A percentile compares a stretch with the other conserved stretches of the same genome.
Evolutionary conservation across 306 rosid species (phyloP).

Genomic region (Aeschynomene evenia): DNA sequence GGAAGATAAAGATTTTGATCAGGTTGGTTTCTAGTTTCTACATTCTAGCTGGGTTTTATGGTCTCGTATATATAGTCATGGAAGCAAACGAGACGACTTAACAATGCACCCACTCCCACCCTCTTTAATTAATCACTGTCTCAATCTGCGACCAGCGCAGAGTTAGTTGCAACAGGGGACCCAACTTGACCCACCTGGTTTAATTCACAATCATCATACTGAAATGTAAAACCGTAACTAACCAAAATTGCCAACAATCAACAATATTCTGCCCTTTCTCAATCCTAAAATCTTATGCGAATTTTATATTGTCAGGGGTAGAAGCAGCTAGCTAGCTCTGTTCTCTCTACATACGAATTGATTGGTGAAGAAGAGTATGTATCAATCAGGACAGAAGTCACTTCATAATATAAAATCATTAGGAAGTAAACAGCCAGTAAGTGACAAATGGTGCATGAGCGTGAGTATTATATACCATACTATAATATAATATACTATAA

Average conservation of each 20-base stretch:
- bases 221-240: too few relatives aligned
- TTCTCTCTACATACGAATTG: too few relatives aligned
- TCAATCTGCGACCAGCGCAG: conserved; percentile 30
- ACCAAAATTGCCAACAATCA: too few relatives aligned
- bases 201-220: conserved; percentile 35
- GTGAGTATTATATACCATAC: neutral
- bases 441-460: neutral
- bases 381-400: neutral
- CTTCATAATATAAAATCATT: neutral
- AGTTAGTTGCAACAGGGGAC: conserved; percentile 47
- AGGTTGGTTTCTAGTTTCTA: too few relatives aligned
- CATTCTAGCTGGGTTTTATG: neutral
- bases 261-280: too few relatives aligned
- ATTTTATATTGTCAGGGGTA: too few relatives aligned
- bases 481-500: too few relatives aligned
- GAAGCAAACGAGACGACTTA: neutral
- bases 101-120: neutral
- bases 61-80: neutral
- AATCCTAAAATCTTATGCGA: neutral
- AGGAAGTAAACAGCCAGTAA: neutral
- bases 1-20: too few relatives aligned
- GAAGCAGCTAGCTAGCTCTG: too few relatives aligned
- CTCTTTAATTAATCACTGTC: neutral
- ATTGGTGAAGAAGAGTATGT: neutral
- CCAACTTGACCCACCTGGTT: conserved; percentile 9